Conservation (phyloP, 2,329 filamentous ascomycete genomes). For the Hypoxylon sp. region DNA sequence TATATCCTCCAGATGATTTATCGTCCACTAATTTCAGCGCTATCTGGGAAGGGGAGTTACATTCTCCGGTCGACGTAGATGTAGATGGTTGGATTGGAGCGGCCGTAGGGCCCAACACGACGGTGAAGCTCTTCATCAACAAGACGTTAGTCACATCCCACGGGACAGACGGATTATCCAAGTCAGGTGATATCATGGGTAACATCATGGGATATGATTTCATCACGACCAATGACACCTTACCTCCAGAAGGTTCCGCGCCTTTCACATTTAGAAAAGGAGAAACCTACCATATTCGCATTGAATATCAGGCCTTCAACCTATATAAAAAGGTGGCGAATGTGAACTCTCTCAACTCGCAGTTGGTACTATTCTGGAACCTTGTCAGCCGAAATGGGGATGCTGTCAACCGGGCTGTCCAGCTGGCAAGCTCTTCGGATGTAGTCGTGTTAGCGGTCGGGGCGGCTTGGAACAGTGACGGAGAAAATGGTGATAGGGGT, state of each 20-base stretch:
- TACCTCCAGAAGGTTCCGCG: slow-evolving; percentile 56
- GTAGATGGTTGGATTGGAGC: slow-evolving; percentile 62
- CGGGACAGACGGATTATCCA: slow-evolving; percentile 48
- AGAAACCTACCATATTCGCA: slow-evolving; percentile 55
- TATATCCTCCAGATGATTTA: slow-evolving; percentile 60
- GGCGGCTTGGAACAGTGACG: slow-evolving; percentile 63
- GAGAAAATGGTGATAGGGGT: slow-evolving; percentile 60
- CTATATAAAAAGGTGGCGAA: slow-evolving; percentile 59
- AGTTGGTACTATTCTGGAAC: slow-evolving; percentile 63
- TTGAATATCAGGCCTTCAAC: slow-evolving; percentile 62
- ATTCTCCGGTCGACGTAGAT: slow-evolving; percentile 57
- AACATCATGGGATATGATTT: slow-evolving; percentile 60
- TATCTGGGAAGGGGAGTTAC: slow-evolving; percentile 60
- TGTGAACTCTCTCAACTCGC: slow-evolving; percentile 59
- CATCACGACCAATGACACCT: slow-evolving; percentile 56
- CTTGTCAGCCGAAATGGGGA: slow-evolving; percentile 57
- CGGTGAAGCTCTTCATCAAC: slow-evolving; percentile 58
- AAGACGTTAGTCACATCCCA: slow-evolving; percentile 50
- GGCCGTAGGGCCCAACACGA: slow-evolving; percentile 59
- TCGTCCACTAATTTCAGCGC: slow-evolving; percentile 63
- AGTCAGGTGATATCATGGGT: slow-evolving; percentile 56
- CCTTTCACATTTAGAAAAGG: slow-evolving; percentile 58
- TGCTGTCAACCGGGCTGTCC: slow-evolving; percentile 54
- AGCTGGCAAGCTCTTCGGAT: slow-evolving; percentile 56
- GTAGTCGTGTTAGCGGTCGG: slow-evolving; percentile 59